Percentiles rank a stretch among this genome's conserved stretches.
These are phyloP conservation scores for Candida vaughaniae DNA, from an alignment of 805 yeast genomes.

Conservation along the genomic window DNA sequence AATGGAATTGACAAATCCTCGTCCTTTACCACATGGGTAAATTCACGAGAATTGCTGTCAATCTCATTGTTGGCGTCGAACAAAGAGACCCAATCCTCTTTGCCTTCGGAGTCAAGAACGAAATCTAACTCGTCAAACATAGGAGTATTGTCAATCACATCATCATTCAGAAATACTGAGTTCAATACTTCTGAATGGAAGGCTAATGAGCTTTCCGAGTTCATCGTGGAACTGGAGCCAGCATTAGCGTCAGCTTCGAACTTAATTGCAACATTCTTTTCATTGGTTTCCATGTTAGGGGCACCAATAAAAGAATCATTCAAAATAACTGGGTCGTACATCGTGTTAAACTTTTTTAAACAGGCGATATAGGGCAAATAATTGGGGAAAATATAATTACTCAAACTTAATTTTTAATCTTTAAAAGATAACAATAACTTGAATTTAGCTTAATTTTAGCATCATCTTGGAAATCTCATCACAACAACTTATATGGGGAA, in stretches of 20 bases:
- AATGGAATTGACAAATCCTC: conserved; percentile 19
- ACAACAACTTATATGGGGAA: conserved; percentile 4
- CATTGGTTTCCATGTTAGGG: conserved; percentile 1
- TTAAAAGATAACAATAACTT: conserved; percentile 5
- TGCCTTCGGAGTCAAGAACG: conserved; percentile 39
- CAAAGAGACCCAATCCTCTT: conserved; percentile 62
- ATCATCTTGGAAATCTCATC: conserved; percentile 7
- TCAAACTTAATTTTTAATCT: conserved; percentile 5
- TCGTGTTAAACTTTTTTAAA: conserved; percentile 2
- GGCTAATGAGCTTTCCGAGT: conserved; percentile 44
- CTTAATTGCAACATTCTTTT: background rate
- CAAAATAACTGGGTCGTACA: conserved; percentile 16
- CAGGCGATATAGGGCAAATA: background rate
- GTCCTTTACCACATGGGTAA: conserved; percentile 14
- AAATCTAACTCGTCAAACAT: conserved; percentile 59
- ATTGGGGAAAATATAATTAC: conserved; percentile 1
- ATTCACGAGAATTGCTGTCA: conserved; percentile 9
- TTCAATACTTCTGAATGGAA: conserved; percentile 53
- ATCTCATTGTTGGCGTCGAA: conserved; percentile 36
- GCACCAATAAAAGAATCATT: conserved; percentile 17
- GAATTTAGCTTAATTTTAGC: conserved; percentile 9
- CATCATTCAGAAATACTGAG: conserved; percentile 47
- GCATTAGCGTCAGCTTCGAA: background rate
- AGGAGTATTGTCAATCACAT: conserved; percentile 46
- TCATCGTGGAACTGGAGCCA: conserved; percentile 1